phyloP scores from a whole-genome alignment of 2,329 filamentous ascomycete genomes.

The Aureobasidium sp. region DNA sequence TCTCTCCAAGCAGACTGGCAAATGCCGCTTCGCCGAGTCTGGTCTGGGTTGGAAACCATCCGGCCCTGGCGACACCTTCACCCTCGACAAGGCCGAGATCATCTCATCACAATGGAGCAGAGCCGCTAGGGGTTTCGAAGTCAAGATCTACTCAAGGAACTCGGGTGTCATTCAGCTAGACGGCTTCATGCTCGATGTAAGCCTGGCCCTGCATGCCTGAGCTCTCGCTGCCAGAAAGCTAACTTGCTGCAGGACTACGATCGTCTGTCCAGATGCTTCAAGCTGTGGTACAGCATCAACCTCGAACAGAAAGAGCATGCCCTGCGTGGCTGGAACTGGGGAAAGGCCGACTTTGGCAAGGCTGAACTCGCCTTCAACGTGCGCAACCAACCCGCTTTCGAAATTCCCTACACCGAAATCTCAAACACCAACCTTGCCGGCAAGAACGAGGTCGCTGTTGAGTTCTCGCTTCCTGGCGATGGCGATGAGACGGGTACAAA shows the following conservation, averaged over 20 bases:
- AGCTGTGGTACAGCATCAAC: slow-evolving; percentile 93
- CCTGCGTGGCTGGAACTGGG: slow-evolving; percentile 97
- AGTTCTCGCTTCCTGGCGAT: slow-evolving; percentile 72
- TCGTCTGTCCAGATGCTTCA: slow-evolving; percentile 84
- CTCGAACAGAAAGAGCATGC: slow-evolving; percentile 92
- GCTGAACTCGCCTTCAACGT: slow-evolving; percentile 94
- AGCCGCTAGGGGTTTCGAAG: slow-evolving; percentile 82
- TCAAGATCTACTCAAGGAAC: slow-evolving; percentile 80
- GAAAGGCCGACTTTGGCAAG: slow-evolving; percentile 94
- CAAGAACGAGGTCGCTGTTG: slow-evolving; percentile 94
- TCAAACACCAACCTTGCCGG: slow-evolving; percentile 96
- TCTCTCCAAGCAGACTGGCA: slow-evolving; percentile 83
- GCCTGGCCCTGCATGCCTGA: slow-evolving; percentile 9
- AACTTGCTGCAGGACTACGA: slow-evolving; percentile 63
- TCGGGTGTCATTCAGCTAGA: slow-evolving; percentile 87
- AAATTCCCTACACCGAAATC: slow-evolving; percentile 94
- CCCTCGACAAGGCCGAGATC: slow-evolving; percentile 80
- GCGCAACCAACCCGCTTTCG: slow-evolving; percentile 91
- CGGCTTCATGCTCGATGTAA: slow-evolving; percentile 79
- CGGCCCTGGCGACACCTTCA: slow-evolving; percentile 83
- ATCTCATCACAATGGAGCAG: slow-evolving; percentile 87
- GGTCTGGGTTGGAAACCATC: slow-evolving; percentile 93
- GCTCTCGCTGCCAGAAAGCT: background rate
- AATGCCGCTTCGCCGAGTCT: slow-evolving; percentile 89
- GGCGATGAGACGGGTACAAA: slow-evolving; percentile 65